Evolutionary conservation across 306 rosid genomes (phyloP), one percentile per base, ranked within the genome.

Genomic region (Elaeagnus macrophylla): DNA sequence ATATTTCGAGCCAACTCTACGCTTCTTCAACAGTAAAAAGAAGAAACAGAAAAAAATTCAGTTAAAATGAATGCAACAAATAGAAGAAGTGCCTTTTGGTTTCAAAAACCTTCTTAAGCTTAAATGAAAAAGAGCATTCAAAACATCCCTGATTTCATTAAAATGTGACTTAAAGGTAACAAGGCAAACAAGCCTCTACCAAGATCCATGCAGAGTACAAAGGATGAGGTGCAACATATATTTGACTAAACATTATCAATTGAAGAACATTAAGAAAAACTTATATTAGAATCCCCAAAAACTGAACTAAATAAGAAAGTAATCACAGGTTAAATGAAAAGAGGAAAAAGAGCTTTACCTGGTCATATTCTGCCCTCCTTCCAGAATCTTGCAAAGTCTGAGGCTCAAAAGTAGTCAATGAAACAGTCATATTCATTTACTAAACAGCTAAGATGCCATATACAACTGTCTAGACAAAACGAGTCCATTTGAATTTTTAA

Each of bases 361-460:
- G 60, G 61, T 87, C 83, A 70, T 82, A 91, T 45, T 79, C 66
- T 15, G 76, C 67, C 74, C 89, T 76, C 85, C 84, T 87, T 68
- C 63, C 80, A 60, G 89, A 72, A 81, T 91, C 89, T 66, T 78
- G 83, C 79, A 91, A 68, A 59, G 67, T 84, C 99, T 87, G 89
- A 65, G 74, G 64, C 77, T 65, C 10, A 53, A 49, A 57, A 59
- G 36, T 44, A 60, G 38, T 37, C 59, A 56, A 64, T 48, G 47
- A 46, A 59, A 62, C 59, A 25, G 44, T 39, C 66, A 48, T 41
- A 51, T 60, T 63, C 53, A 39, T 53, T 11, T 20, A 20, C 32
- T 20, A 20, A 20, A 20, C 16, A 57, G 46, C 45, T 25, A 11
- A 56, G 53, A 60, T 59, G 60, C 25, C 15, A 40, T 35, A 8